Conservation (phyloP, 2,329 filamentous ascomycete species). For the Raffaelea ambrosiae region DNA sequence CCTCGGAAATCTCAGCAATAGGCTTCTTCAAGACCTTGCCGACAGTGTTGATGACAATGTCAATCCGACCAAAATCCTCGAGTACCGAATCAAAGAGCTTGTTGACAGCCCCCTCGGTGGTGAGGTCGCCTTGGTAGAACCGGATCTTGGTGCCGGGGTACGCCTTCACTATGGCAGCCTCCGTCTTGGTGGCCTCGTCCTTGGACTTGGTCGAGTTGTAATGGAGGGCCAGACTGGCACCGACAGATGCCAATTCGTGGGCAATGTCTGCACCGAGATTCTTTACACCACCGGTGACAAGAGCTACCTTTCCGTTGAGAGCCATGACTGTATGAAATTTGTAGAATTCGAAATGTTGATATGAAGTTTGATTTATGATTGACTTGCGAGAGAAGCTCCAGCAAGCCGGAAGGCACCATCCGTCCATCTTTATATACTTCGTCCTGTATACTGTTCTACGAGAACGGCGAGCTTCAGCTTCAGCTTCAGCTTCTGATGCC, state of each 20-base stretch:
- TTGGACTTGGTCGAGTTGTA: constrained; percentile 32
- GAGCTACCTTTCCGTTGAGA: constrained; percentile 27
- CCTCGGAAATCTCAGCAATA: constrained; percentile 31
- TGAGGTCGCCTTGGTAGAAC: constrained; percentile 35
- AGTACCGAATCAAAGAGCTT: constrained; percentile 30
- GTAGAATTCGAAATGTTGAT: too few species aligned
- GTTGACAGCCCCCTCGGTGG: constrained; percentile 27
- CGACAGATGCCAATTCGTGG: constrained; percentile 23
- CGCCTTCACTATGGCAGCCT: constrained; percentile 24
- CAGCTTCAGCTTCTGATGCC: too few species aligned
- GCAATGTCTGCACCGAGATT: constrained; percentile 32
- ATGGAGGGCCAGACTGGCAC: constrained; percentile 21
- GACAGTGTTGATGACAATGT: constrained; percentile 42
- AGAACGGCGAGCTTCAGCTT: too few species aligned
- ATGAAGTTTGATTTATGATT: too few species aligned
- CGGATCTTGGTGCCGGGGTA: constrained; percentile 23
- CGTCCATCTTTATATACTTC: too few species aligned
- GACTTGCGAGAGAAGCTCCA: too few species aligned
- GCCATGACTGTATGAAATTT: too few species aligned
- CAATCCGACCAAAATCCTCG: constrained; percentile 33
- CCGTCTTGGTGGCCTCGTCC: constrained; percentile 24
- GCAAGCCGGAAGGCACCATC: too few species aligned
- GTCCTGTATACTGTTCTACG: too few species aligned
- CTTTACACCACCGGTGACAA: constrained; percentile 32
- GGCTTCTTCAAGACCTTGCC: constrained; percentile 41